A percentile compares a stretch with the other conserved stretches of the same genome.
Evolutionary conservation across 768 basidiomycete genomes (phyloP).

Genomic region (Antrodiella citrinella): DNA sequence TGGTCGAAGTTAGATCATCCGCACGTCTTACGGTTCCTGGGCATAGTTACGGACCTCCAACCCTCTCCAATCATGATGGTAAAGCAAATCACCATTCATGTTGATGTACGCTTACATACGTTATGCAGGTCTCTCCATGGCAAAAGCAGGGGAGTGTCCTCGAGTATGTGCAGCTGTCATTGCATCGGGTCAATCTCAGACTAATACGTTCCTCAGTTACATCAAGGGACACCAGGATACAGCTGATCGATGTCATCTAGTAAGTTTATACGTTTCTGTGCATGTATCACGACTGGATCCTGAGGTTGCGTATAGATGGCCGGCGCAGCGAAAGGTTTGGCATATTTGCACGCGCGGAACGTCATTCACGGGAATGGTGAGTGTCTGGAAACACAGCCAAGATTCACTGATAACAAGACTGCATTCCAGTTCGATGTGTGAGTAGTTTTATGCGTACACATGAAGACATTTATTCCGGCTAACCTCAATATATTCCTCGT

Average conservation of each 20-base stretch:
- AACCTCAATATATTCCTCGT: no score
- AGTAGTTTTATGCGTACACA: slow-evolving; percentile 18
- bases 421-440: slow-evolving; percentile 51
- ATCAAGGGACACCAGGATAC: no score
- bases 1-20: background rate
- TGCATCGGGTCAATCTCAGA: no score
- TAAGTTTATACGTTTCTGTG: no score
- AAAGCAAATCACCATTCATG: background rate
- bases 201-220: no score
- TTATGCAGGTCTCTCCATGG: slow-evolving; percentile 1
- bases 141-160: slow-evolving; percentile 3
- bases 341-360: slow-evolving; percentile 43
- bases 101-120: background rate
- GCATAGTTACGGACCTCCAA: background rate
- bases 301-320: slow-evolving; percentile 39
- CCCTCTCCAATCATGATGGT: background rate
- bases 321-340: slow-evolving; percentile 48
- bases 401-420: slow-evolving; percentile 8
- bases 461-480: no score
- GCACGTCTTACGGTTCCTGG: background rate
- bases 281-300: no score
- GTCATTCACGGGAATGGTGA: slow-evolving; percentile 56
- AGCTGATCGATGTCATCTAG: no score
- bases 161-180: background rate
- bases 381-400: slow-evolving; percentile 17